These are phyloP conservation scores for Manihot esculenta DNA, from an alignment of 441 rosid genomes.

Conservation along the genomic window DNA sequence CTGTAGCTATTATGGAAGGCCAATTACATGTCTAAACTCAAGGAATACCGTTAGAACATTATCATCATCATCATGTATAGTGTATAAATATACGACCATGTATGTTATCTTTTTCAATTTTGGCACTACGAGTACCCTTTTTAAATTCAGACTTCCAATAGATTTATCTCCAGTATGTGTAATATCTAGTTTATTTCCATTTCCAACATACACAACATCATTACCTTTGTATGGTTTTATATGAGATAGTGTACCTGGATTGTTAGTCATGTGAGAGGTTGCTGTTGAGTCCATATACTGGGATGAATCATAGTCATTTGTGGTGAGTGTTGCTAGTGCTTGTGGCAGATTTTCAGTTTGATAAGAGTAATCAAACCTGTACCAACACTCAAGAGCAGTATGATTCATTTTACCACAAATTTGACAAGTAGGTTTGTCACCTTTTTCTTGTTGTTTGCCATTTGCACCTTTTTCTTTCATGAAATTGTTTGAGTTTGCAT, in stretches of 20 bases:
- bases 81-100: too few relatives aligned
- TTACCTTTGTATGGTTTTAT: neutral
- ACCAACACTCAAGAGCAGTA: neutral
- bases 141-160: neutral
- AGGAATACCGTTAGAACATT: too few relatives aligned
- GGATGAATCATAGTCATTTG: neutral
- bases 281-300: neutral
- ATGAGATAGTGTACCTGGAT: neutral
- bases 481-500: neutral
- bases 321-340: neutral
- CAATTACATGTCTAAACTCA: too few relatives aligned
- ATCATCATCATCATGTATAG: too few relatives aligned
- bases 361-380: conserved; percentile 9
- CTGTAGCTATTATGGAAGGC: too few relatives aligned
- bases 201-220: neutral
- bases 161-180: neutral
- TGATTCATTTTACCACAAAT: too few relatives aligned
- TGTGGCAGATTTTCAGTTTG: neutral
- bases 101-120: neutral
- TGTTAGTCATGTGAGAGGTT: neutral
- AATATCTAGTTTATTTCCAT: neutral
- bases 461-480: too few relatives aligned
- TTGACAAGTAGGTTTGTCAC: neutral
- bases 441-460: too few relatives aligned
- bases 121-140: neutral